Base-by-base conservation (phyloP, 2,329 filamentous ascomycete genomes). In the Cladosporium sp. region DNA sequence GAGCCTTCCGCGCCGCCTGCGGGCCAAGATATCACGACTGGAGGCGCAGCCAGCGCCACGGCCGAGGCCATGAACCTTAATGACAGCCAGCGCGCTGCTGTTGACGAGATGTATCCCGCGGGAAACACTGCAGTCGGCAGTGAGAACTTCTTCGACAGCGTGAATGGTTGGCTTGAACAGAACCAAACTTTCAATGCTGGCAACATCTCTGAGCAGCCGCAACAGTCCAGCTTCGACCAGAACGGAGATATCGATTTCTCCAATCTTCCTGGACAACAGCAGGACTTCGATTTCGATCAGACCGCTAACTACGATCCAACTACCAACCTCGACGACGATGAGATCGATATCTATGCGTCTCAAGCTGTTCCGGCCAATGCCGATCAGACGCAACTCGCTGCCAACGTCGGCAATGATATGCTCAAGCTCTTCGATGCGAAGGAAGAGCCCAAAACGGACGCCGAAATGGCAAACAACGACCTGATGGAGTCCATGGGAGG, bases 341-440 rank as follows among this genome's bases (percentile, higher is more conserved):
- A n/a, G n/a, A n/a, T n/a, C n/a, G n/a, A n/a, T n/a, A n/a, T n/a
- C n/a, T n/a, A n/a, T n/a, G n/a, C n/a, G n/a, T n/a, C n/a, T n/a
- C n/a, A n/a, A n/a, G n/a, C n/a, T n/a, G n/a, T n/a, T n/a, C n/a
- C n/a, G n/a, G n/a, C n/a, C n/a, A n/a, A n/a, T n/a, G n/a, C n/a
- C 15, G 32, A n/a, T 30, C 48, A 51, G n/a, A 54, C 48, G 3
- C 52, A 54, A 12, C 29, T 42, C 34, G 52, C 48, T n/a, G n/a
- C 27, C 15, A 7, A 20, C 4, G 39, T 45, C 12, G 42, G 39
- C 3, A 13, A 40, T 20, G 34, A 48, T 30, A 43, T 54, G 24
- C 19, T 51, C 30, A 22, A 19, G 12, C 18, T 48, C 24, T 15
- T 43, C 11, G 12, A 18, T n/a, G 22, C 34, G 18, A 29, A 27